These are phyloP conservation scores for Scedosporium dehoogii DNA, from an alignment of 2,329 filamentous ascomycete genomes.

Conservation along the genomic window DNA sequence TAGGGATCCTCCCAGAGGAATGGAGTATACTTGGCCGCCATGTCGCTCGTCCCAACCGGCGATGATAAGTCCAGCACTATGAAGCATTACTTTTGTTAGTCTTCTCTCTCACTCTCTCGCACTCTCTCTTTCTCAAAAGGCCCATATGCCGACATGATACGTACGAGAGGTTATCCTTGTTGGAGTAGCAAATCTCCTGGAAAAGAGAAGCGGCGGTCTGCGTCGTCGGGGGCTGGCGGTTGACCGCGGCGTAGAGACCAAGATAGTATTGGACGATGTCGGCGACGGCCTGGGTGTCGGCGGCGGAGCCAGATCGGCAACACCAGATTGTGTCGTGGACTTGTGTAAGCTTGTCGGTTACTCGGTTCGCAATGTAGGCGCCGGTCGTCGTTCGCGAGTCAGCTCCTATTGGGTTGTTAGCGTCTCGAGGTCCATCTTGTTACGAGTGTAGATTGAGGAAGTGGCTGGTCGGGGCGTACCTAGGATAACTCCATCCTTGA, in stretches of 20 bases:
- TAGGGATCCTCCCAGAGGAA: conserved; percentile 88
- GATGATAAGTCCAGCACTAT: conserved; percentile 90
- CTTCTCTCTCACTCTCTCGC: neutral
- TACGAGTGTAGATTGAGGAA: neutral
- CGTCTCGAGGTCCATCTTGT: conserved; percentile 7
- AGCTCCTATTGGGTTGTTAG: conserved; percentile 46
- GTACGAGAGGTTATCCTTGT: conserved; percentile 81
- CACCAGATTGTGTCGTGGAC: conserved; percentile 99
- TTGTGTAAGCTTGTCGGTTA: conserved; percentile 97
- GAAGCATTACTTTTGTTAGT: conserved; percentile 10
- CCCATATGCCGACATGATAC: neutral
- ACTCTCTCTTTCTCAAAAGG: neutral
- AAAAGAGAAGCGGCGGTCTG: conserved; percentile 93
- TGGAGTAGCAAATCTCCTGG: conserved; percentile 95
- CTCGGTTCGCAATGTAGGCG: conserved; percentile 96
- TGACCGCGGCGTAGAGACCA: conserved; percentile 81
- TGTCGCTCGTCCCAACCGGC: conserved; percentile 95
- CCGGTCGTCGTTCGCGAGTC: conserved; percentile 97
- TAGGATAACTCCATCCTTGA: conserved; percentile 95
- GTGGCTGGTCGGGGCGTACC: conserved; percentile 35
- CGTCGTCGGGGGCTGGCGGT: conserved; percentile 83
- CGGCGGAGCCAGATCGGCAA: conserved; percentile 93
- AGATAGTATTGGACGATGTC: conserved; percentile 98
- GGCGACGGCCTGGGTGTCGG: conserved; percentile 94
- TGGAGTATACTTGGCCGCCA: conserved; percentile 94